Percentiles rank a stretch among this genome's conserved stretches.
These are phyloP conservation scores for Glebionis coronaria DNA, from an alignment of 129 eudicot genomes.

Conservation along the genomic window DNA sequence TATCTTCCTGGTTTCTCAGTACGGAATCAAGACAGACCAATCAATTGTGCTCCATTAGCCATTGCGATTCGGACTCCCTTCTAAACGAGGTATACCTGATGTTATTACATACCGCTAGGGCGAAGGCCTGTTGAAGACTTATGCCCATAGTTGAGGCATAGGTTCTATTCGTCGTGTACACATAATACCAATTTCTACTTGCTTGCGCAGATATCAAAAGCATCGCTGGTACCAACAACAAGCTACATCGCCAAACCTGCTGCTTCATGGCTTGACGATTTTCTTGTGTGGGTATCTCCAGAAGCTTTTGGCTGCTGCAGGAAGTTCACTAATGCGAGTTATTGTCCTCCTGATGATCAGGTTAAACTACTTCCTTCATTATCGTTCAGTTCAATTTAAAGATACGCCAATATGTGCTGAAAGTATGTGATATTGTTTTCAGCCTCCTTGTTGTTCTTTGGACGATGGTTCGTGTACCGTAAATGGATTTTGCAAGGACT, in stretches of 20 bases:
- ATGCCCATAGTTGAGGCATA: background rate
- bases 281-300: slow-evolving; percentile 97
- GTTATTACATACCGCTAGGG: background rate
- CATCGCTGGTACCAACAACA: slow-evolving; percentile 73
- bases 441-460: slow-evolving; percentile 98
- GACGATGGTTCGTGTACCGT: slow-evolving; percentile 54
- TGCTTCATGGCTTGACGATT: slow-evolving; percentile 99
- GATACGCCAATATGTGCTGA: slow-evolving; percentile 1
- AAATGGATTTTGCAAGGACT: slow-evolving; percentile 69
- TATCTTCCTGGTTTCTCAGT: slow-evolving; percentile 39
- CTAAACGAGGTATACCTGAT: slow-evolving; percentile 65
- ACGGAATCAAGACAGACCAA: slow-evolving; percentile 87
- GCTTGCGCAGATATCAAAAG: slow-evolving; percentile 70
- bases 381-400: background rate
- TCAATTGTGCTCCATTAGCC: slow-evolving; percentile 90
- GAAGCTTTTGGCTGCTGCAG: slow-evolving; percentile 99
- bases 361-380: slow-evolving; percentile 17
- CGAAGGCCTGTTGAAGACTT: background rate
- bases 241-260: slow-evolving; percentile 99
- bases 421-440: slow-evolving; percentile 29
- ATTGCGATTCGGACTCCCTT: slow-evolving; percentile 88
- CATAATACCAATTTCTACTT: background rate
- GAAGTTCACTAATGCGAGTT: slow-evolving; percentile 82
- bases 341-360: slow-evolving; percentile 98
- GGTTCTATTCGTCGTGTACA: too few relatives aligned